A percentile compares a stretch with the other conserved stretches of the same genome.
These are phyloP conservation scores for Liriodendron chinense DNA, from an alignment of 164 flowering plant species.

Conservation along the genomic window DNA sequence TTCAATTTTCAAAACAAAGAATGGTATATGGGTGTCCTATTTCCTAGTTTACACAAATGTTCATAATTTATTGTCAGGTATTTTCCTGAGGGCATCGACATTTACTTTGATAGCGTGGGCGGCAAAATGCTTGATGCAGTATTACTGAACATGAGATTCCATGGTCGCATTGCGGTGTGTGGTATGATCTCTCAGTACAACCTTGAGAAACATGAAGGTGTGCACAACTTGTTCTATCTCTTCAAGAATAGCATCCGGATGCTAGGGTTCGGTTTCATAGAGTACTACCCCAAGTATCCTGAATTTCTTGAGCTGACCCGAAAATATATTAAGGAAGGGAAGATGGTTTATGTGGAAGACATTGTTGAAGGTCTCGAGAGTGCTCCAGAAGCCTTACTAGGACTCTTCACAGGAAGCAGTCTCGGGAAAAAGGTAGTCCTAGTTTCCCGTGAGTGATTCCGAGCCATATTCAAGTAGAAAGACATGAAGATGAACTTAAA, in stretches of 20 bases:
- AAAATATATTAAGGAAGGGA: conserved; percentile 5
- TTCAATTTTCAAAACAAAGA: too few relatives aligned
- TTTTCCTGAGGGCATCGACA: conserved; percentile 33
- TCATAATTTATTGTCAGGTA: conserved; percentile 11
- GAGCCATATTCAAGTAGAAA: too few relatives aligned
- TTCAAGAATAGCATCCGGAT: neutral
- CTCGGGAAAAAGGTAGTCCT: conserved; percentile 27
- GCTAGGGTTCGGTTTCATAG: conserved; percentile 1
- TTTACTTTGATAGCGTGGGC: conserved; percentile 31
- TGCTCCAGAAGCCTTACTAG: conserved; percentile 25
- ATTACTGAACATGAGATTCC: conserved; percentile 26
- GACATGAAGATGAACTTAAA: neutral
- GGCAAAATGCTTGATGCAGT: conserved; percentile 38
- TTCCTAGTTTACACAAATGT: too few relatives aligned
- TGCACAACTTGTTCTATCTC: conserved; percentile 1
- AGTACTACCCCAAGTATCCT: conserved; percentile 2
- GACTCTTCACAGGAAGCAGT: conserved; percentile 27
- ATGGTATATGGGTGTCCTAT: too few relatives aligned
- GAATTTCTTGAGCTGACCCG: conserved; percentile 1
- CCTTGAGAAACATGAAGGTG: conserved; percentile 2
- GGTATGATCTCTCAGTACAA: conserved; percentile 23
- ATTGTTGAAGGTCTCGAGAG: conserved; percentile 24
- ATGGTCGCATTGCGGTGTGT: conserved; percentile 30
- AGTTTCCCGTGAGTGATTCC: conserved; percentile 10
- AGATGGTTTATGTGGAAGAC: conserved; percentile 29